These are phyloP conservation scores for Nitzschia inconspicua DNA, from an alignment of 108 stramenopile genomes.

Conservation along the genomic window DNA sequence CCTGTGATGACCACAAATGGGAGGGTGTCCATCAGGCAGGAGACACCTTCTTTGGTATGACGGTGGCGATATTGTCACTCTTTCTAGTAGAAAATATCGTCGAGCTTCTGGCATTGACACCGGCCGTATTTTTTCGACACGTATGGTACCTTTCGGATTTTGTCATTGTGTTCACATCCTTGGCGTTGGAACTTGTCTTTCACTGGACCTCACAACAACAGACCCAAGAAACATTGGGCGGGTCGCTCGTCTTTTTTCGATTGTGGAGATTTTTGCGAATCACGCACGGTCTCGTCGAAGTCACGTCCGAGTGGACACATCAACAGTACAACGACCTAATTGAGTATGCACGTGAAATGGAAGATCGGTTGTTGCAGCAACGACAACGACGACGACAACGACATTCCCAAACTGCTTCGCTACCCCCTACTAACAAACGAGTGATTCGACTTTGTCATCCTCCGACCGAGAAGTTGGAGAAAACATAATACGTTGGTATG, in stretches of 20 bases:
- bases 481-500: too few relatives aligned
- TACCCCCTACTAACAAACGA: too few relatives aligned
- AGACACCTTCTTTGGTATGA: constrained; percentile 23
- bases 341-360: constrained; percentile 34
- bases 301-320: constrained; percentile 33
- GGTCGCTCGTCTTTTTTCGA: constrained; percentile 36
- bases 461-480: too few relatives aligned
- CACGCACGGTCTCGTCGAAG: constrained; percentile 53
- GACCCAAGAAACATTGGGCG: constrained; percentile 6
- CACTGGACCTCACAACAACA: constrained; percentile 22
- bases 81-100: constrained; percentile 37
- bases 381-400: too few relatives aligned
- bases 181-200: constrained; percentile 38
- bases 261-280: constrained; percentile 64
- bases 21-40: constrained; percentile 26
- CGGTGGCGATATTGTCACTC: constrained; percentile 28
- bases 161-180: constrained; percentile 34
- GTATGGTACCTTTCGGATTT: constrained; percentile 47
- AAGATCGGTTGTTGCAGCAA: too few relatives aligned
- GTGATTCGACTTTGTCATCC: too few relatives aligned
- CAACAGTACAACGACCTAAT: constrained; percentile 16
- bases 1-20: constrained; percentile 43
- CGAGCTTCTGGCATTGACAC: constrained; percentile 33
- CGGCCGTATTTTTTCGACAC: constrained; percentile 41
- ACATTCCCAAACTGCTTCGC: too few relatives aligned